Evolutionary conservation across 495 filamentous ascomycete species (phyloP).

Genomic region (Penicillium angulare): DNA sequence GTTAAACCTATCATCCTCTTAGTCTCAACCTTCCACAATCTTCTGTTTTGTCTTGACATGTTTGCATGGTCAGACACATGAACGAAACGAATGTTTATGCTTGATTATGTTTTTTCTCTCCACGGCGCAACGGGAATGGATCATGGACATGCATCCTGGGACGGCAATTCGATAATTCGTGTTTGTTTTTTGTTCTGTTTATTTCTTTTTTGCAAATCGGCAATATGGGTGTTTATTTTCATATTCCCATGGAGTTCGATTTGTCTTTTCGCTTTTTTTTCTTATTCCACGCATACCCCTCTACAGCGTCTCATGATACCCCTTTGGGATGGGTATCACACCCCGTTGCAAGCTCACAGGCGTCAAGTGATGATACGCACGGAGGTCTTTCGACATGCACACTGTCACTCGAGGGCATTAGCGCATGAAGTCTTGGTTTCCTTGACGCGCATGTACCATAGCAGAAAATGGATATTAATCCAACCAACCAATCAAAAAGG

Average conservation of each 20-base stretch:
- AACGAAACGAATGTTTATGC: slow-evolving; percentile 27
- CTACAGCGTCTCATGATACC: slow-evolving; percentile 23
- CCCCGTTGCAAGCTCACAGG: slow-evolving; percentile 3
- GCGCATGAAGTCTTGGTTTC: background rate
- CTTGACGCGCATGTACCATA: slow-evolving; percentile 17
- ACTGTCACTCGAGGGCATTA: background rate
- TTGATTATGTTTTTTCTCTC: slow-evolving; percentile 30
- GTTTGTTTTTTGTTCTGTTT: no score
- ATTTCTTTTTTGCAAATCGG: slow-evolving; percentile 13
- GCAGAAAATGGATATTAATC: no score
- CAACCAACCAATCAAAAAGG: slow-evolving; percentile 16
- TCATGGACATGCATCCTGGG: slow-evolving; percentile 24
- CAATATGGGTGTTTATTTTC: slow-evolving; percentile 18
- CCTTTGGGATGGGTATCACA: slow-evolving; percentile 16
- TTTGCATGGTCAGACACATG: slow-evolving; percentile 18
- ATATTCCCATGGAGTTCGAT: background rate
- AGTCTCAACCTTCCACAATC: slow-evolving; percentile 7
- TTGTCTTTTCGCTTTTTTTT: background rate
- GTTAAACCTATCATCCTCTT: slow-evolving; percentile 15
- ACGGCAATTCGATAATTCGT: slow-evolving; percentile 18
- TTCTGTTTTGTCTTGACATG: slow-evolving; percentile 12
- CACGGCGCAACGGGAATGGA: slow-evolving; percentile 32
- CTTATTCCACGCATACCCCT: slow-evolving; percentile 19
- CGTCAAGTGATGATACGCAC: slow-evolving; percentile 6
- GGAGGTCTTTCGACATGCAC: background rate